These are phyloP conservation scores for Penium margaritaceum DNA, from an alignment of 139 green algal genomes.

Conservation along the genomic window DNA sequence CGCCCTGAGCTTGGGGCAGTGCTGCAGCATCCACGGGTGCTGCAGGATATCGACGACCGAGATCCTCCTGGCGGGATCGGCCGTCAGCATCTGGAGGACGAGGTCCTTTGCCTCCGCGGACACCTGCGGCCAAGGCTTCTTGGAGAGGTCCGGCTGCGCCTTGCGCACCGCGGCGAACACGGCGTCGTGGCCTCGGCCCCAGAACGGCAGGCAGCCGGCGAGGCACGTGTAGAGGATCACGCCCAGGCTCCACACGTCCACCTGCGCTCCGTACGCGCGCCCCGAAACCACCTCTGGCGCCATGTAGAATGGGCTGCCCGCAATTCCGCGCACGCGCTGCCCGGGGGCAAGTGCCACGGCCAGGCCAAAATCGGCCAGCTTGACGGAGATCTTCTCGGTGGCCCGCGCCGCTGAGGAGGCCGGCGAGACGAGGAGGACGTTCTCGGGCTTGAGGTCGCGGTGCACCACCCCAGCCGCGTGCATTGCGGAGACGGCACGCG, in stretches of 20 bases:
- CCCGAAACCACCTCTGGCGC: background rate
- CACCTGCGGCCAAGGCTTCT: constrained; percentile 15
- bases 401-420: too few relatives aligned
- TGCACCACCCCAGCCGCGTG: constrained; percentile 90
- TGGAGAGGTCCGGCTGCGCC: constrained; percentile 12
- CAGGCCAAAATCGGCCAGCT: constrained; percentile 31
- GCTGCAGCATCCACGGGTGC: constrained; percentile 74
- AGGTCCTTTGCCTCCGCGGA: constrained; percentile 17
- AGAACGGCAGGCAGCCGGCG: background rate
- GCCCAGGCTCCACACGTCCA: constrained; percentile 5
- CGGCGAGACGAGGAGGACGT: constrained; percentile 68
- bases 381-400: constrained; percentile 7
- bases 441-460: constrained; percentile 78
- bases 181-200: constrained; percentile 48
- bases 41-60: constrained; percentile 67
- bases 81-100: constrained; percentile 15
- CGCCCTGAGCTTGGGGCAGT: too few relatives aligned
- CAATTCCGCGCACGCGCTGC: constrained; percentile 4
- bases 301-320: constrained; percentile 9
- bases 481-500: constrained; percentile 79
- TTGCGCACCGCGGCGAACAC: constrained; percentile 49
- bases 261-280: background rate
- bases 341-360: constrained; percentile 2
- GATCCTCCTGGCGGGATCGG: constrained; percentile 66
- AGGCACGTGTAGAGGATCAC: background rate